These are phyloP conservation scores for Neolentinus lepideus DNA, from an alignment of 1,284 basidiomycete species.

Conservation along the genomic window DNA sequence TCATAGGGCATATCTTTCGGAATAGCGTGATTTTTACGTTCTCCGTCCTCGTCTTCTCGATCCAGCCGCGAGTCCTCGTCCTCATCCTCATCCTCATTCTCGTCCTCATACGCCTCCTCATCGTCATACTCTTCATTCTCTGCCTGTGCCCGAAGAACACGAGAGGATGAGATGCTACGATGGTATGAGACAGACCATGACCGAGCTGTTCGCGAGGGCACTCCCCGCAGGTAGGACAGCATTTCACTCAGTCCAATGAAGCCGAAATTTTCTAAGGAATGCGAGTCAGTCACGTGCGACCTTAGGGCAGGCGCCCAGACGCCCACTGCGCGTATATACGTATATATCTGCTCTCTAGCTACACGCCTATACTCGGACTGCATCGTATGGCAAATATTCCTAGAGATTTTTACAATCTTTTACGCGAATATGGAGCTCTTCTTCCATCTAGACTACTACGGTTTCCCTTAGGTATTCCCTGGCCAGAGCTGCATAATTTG, in stretches of 20 bases:
- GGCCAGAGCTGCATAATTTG: constrained; percentile 39
- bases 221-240: constrained; percentile 23
- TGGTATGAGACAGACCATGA: constrained; percentile 11
- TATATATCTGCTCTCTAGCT: not conserved
- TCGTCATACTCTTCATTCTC: constrained; percentile 15
- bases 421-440: constrained; percentile 51
- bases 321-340: not conserved
- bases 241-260: constrained; percentile 11
- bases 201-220: constrained; percentile 14
- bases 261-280: constrained; percentile 6
- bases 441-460: constrained; percentile 31
- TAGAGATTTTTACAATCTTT: constrained; percentile 29
- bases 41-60: constrained; percentile 12
- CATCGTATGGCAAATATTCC: not conserved
- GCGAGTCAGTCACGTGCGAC: constrained; percentile 14
- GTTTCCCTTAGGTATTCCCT: constrained; percentile 29
- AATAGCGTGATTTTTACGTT: too few relatives aligned
- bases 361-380: not conserved
- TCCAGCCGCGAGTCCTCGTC: constrained; percentile 13
- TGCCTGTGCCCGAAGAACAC: constrained; percentile 6
- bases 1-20: constrained; percentile 17
- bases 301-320: constrained; percentile 20
- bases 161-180: constrained; percentile 13
- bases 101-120: constrained; percentile 12
- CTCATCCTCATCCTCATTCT: constrained; percentile 8